A percentile compares a stretch with the other conserved stretches of the same genome.
These are phyloP conservation scores for Golubevia pallescens DNA, from an alignment of 1,284 basidiomycete genomes.

Conservation along the genomic window DNA sequence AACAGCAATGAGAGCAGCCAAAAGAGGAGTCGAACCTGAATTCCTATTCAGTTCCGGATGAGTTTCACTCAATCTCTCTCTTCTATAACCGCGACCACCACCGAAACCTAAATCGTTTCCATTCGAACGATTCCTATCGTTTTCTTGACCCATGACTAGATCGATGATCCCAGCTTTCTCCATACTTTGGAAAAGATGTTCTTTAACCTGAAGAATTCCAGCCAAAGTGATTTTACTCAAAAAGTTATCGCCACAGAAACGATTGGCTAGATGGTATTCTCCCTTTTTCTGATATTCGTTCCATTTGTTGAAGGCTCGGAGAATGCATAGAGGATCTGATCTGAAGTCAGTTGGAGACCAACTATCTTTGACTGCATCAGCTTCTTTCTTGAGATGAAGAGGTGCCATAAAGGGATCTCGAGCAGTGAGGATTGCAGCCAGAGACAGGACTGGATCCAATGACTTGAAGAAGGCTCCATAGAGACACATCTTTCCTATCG, in stretches of 20 bases:
- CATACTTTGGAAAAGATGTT: constrained; percentile 78
- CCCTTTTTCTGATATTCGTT: constrained; percentile 39
- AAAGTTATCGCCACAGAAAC: constrained; percentile 87
- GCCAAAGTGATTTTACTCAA: constrained; percentile 82
- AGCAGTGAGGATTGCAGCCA: constrained; percentile 87
- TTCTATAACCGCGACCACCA: no score
- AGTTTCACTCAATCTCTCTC: constrained; percentile 3
- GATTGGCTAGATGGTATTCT: constrained; percentile 69
- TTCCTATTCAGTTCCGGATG: constrained; percentile 71
- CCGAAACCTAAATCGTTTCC: no score
- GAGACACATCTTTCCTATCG: constrained; percentile 86
- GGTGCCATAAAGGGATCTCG: constrained; percentile 90
- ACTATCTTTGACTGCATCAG: constrained; percentile 75
- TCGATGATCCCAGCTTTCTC: constrained; percentile 70
- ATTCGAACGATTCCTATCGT: no score
- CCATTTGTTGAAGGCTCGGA: constrained; percentile 85
- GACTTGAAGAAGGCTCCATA: constrained; percentile 94
- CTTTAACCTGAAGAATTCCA: constrained; percentile 83
- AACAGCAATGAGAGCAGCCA: constrained; percentile 83
- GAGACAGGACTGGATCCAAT: constrained; percentile 83
- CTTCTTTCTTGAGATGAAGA: constrained; percentile 66
- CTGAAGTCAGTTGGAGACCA: constrained; percentile 81
- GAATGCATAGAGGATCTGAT: constrained; percentile 81
- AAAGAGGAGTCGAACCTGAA: constrained; percentile 76
- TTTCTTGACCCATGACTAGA: constrained; percentile 73